phyloP scores from a whole-genome alignment of 176 grass and related monocot genomes.

The Neostapfia colusana region DNA sequence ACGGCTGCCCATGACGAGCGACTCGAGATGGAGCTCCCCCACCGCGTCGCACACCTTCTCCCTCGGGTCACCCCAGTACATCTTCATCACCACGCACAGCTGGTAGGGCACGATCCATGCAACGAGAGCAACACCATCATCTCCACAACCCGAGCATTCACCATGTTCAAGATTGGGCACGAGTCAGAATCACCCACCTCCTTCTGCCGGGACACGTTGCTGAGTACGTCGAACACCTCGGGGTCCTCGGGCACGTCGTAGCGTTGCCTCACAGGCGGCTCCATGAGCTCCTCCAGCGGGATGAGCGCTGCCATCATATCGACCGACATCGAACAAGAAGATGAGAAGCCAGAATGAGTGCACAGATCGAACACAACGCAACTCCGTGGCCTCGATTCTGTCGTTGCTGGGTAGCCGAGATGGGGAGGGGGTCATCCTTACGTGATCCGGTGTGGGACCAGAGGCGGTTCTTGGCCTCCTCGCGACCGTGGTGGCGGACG shows the following conservation, averaged over 20 bases:
- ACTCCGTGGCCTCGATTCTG: not conserved
- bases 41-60: constrained; percentile 83
- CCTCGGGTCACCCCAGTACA: constrained; percentile 75
- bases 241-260: constrained; percentile 55
- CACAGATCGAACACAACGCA: not conserved
- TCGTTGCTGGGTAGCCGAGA: not conserved
- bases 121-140: not conserved
- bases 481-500: constrained; percentile 44
- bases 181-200: constrained; percentile 27
- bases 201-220: constrained; percentile 47
- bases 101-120: not conserved
- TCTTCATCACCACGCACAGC: constrained; percentile 60
- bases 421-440: not conserved
- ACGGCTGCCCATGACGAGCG: constrained; percentile 75
- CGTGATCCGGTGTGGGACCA: constrained; percentile 62
- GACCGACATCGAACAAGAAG: not conserved
- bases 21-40: constrained; percentile 52
- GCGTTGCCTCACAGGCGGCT: constrained; percentile 51
- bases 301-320: constrained; percentile 62
- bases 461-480: constrained; percentile 46
- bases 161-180: not conserved
- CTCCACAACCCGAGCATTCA: not conserved
- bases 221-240: constrained; percentile 59
- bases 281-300: constrained; percentile 59
- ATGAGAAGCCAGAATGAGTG: not conserved